Conservation (phyloP, 176 grass and related monocot species). For the Luzula sylvatica region DNA sequence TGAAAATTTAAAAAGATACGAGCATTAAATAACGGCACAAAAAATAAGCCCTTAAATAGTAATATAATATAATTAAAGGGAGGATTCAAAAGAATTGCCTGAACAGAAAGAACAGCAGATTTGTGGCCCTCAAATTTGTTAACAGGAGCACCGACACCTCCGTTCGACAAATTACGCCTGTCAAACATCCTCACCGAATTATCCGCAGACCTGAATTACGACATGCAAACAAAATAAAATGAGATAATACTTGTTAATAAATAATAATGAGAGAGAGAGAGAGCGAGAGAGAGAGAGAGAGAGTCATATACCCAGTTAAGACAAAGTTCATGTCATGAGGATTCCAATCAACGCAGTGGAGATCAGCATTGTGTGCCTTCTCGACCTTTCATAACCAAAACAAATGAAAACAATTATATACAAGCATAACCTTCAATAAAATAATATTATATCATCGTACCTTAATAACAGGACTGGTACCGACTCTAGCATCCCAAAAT, state of each 20-base stretch:
- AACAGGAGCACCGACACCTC: constrained; percentile 52
- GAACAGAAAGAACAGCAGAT: constrained; percentile 95
- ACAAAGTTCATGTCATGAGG: constrained; percentile 84
- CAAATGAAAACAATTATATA: not conserved
- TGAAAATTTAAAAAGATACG: constrained; percentile 32
- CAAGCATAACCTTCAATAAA: not conserved
- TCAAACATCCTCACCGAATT: constrained; percentile 96
- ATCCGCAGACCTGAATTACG: constrained; percentile 71
- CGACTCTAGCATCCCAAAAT: constrained; percentile 95
- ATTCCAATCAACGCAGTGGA: constrained; percentile 99
- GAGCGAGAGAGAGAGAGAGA: not conserved
- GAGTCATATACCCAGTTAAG: constrained; percentile 66
- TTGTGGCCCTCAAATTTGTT: constrained; percentile 97
- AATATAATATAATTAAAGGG: constrained; percentile 16
- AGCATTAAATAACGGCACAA: not conserved
- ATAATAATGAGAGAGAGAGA: not conserved
- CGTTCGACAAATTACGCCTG: constrained; percentile 73
- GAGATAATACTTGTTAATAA: not conserved
- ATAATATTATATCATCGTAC: constrained; percentile 24
- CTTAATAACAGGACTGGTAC: constrained; percentile 79
- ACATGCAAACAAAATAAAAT: not conserved
- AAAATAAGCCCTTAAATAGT: not conserved
- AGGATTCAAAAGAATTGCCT: constrained; percentile 35
- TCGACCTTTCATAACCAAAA: constrained; percentile 45
- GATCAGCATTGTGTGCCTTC: constrained; percentile 91